Conservation (phyloP, 2,329 filamentous ascomycete genomes). For the Tolypocladium nubicola region DNA sequence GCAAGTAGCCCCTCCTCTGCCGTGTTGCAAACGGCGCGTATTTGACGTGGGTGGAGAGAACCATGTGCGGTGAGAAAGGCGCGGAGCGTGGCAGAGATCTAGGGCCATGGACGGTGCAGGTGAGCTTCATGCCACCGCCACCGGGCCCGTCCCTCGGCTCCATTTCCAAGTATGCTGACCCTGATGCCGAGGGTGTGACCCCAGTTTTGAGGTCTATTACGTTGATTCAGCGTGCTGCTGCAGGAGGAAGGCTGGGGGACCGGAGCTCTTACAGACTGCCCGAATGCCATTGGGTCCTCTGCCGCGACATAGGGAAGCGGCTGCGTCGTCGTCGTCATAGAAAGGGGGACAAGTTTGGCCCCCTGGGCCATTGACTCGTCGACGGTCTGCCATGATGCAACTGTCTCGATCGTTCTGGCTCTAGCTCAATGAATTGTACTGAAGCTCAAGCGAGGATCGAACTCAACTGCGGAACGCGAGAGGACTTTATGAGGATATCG, state of each 20-base stretch:
- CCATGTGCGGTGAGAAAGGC: conserved; percentile 84
- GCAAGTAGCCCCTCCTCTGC: conserved; percentile 71
- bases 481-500: neutral
- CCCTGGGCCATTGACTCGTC: conserved; percentile 80
- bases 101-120: conserved; percentile 87
- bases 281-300: conserved; percentile 51
- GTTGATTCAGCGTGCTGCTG: neutral
- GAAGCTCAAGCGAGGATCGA: neutral
- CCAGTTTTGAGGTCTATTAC: conserved; percentile 74
- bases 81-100: conserved; percentile 81
- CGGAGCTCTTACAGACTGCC: conserved; percentile 32
- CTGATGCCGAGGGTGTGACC: conserved; percentile 84
- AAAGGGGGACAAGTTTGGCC: conserved; percentile 67
- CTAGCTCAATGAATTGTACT: neutral
- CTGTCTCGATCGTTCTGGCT: neutral
- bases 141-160: conserved; percentile 36
- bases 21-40: conserved; percentile 90
- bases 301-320: conserved; percentile 44
- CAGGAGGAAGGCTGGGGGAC: too few species aligned
- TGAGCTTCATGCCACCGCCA: conserved; percentile 72
- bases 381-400: conserved; percentile 62
- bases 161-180: conserved; percentile 76
- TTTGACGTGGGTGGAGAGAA: conserved; percentile 88
- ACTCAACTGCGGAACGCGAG: neutral
- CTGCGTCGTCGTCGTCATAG: conserved; percentile 47